Base-by-base conservation (phyloP, 306 rosid genomes). In the Mimosa bimucronata region DNA sequence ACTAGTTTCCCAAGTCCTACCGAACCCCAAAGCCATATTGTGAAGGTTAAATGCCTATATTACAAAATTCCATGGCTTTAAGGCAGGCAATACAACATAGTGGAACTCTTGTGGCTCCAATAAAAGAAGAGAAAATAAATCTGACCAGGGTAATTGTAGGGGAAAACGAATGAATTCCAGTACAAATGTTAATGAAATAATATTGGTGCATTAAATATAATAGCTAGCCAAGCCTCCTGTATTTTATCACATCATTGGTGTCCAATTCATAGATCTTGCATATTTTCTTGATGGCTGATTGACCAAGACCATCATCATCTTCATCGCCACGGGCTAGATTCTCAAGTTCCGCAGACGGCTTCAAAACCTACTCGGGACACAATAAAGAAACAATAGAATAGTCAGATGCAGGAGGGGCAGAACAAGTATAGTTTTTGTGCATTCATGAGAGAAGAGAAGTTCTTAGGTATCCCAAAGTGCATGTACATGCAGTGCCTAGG, bases 201-300 rank as follows among this genome's bases (percentile, higher is more conserved):
- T 19, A 37, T 10, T 9, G 37, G 9, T 69, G 69, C 70, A 52
- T 42, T 75, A 48, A 79, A 82, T 11, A 79, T 15, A 40, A 45
- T 62, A 58, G 71, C 72, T 28, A 45, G 19, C 61, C 74, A 86
- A 67, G 75, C 74, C 76, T 65, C 64, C 83, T 82, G 89, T 89
- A 92, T 76, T 90, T 92, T 7, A 84, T 76, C 76, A 92, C 97
- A 83, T 91, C 93, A 14, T 38, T 71, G 21, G 81, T 70, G 82
- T 88, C 87, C 83, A 92, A 89, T 74, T 91, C 84, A 82, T 86
- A 95, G 71, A 82, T 77, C 88, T 86, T 84, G 92, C 98, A 95
- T 9, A 92, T 90, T 16, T 86, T 81, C 58, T 28, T 44, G 38
- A 94, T 87, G 66, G 84, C 87, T 28, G 60, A 46, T 82, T 79